These are phyloP conservation scores for Sporothrix globosa DNA, from an alignment of 2,329 filamentous ascomycete genomes.

Conservation along the genomic window DNA sequence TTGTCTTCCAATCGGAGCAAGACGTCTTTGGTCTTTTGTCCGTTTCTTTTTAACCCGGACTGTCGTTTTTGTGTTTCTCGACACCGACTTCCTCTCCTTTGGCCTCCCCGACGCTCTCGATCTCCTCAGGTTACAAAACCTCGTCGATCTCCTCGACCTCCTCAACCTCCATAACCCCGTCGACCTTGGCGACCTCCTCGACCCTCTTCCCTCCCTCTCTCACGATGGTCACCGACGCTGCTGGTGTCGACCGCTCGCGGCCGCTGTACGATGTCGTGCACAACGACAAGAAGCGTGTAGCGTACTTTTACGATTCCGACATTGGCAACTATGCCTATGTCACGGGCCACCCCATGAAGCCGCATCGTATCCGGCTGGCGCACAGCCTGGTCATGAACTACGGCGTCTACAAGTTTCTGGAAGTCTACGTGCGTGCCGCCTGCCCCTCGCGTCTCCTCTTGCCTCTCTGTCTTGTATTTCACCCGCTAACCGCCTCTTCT, in stretches of 20 bases:
- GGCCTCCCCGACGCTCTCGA: neutral
- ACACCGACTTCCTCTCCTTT: neutral
- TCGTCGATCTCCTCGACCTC: too few species aligned
- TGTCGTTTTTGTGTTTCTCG: neutral
- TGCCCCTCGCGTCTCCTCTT: neutral
- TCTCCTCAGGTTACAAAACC: too few species aligned
- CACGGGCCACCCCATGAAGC: slow-evolving; percentile 97
- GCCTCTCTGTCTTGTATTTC: neutral
- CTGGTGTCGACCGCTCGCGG: slow-evolving; percentile 48
- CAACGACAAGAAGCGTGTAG: slow-evolving; percentile 72
- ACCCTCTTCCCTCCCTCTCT: neutral
- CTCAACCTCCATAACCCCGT: too few species aligned
- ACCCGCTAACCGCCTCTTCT: slow-evolving; percentile 19
- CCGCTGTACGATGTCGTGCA: slow-evolving; percentile 54
- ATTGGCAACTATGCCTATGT: slow-evolving; percentile 98
- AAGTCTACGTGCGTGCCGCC: slow-evolving; percentile 75
- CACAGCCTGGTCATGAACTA: slow-evolving; percentile 97
- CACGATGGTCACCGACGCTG: slow-evolving; percentile 41
- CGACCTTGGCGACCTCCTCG: neutral
- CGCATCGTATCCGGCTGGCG: slow-evolving; percentile 89
- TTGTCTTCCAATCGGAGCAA: slow-evolving; percentile 13
- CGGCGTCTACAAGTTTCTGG: slow-evolving; percentile 94
- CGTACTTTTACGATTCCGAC: slow-evolving; percentile 98
- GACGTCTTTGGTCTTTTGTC: neutral
- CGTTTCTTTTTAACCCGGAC: neutral